phyloP scores from a whole-genome alignment of 1,284 basidiomycete species.

The Pyrrhoderma noxium region DNA sequence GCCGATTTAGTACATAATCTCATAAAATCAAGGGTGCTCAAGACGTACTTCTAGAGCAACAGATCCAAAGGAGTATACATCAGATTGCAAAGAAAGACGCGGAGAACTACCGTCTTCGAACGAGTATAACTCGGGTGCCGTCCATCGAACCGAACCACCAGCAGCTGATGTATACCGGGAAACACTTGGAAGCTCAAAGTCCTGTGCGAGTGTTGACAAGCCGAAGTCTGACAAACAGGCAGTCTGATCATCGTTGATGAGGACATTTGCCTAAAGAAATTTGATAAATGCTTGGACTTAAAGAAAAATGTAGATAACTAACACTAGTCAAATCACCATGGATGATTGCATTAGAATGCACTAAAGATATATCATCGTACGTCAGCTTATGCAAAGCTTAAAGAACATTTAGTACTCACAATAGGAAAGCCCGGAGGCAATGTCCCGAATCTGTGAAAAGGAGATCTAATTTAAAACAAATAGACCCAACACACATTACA shows the following conservation, averaged over 20 bases:
- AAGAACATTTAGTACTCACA: background rate
- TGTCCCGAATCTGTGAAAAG: conserved; percentile 8
- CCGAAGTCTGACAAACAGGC: conserved; percentile 17
- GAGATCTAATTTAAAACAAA: background rate
- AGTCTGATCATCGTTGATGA: conserved; percentile 12
- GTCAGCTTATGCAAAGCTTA: background rate
- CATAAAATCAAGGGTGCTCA: background rate
- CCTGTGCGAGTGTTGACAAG: conserved; percentile 11
- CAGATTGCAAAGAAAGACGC: conserved; percentile 4
- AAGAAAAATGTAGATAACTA: no score
- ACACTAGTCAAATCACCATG: conserved; percentile 16
- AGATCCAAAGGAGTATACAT: conserved; percentile 16
- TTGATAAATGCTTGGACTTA: no score
- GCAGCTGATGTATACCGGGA: conserved; percentile 7
- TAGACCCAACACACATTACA: background rate
- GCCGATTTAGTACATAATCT: background rate
- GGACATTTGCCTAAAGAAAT: conserved; percentile 4
- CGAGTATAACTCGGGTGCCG: conserved; percentile 15
- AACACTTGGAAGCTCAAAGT: conserved; percentile 15
- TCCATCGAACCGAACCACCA: conserved; percentile 15
- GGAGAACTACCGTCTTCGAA: conserved; percentile 2
- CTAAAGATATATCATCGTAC: background rate
- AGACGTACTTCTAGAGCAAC: conserved; percentile 11
- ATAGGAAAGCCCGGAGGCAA: conserved; percentile 10
- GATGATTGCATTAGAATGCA: conserved; percentile 17